These are phyloP conservation scores for Psilocybe cubensis DNA, from an alignment of 768 basidiomycete species.

Conservation along the genomic window DNA sequence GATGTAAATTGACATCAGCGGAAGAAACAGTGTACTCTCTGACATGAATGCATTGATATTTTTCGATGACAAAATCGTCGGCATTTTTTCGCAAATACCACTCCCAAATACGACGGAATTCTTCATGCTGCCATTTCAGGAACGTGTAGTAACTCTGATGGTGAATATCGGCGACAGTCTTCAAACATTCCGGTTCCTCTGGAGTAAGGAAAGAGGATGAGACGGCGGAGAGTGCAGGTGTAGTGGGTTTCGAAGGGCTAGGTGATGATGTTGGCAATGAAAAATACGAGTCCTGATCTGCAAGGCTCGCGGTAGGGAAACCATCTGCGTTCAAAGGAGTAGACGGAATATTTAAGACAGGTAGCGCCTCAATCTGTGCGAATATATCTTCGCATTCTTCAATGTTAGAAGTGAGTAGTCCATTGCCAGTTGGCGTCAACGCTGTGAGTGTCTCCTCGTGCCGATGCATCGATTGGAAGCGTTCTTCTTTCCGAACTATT, in stretches of 20 bases:
- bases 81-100: conserved; percentile 90
- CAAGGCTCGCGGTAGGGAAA: conserved; percentile 28
- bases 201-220: conserved; percentile 20
- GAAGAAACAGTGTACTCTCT: conserved; percentile 82
- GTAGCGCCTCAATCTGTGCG: conserved; percentile 67
- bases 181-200: conserved; percentile 49
- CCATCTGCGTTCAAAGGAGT: conserved; percentile 49
- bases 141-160: conserved; percentile 73
- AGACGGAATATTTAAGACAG: conserved; percentile 33
- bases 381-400: conserved; percentile 54
- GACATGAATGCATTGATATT: conserved; percentile 88
- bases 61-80: conserved; percentile 89
- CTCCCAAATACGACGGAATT: conserved; percentile 91
- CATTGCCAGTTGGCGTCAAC: conserved; percentile 21
- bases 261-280: conserved; percentile 20
- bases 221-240: conserved; percentile 7
- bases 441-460: conserved; percentile 48
- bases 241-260: conserved; percentile 15
- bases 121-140: conserved; percentile 81
- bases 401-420: conserved; percentile 1
- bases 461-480: conserved; percentile 42
- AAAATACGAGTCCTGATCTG: conserved; percentile 35
- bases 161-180: conserved; percentile 69
- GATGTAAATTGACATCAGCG: conserved; percentile 65
- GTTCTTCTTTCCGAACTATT: conserved; percentile 76